Base-by-base conservation (phyloP, 805 yeast genomes). In the Wickerhamiella kurtzmanii region DNA sequence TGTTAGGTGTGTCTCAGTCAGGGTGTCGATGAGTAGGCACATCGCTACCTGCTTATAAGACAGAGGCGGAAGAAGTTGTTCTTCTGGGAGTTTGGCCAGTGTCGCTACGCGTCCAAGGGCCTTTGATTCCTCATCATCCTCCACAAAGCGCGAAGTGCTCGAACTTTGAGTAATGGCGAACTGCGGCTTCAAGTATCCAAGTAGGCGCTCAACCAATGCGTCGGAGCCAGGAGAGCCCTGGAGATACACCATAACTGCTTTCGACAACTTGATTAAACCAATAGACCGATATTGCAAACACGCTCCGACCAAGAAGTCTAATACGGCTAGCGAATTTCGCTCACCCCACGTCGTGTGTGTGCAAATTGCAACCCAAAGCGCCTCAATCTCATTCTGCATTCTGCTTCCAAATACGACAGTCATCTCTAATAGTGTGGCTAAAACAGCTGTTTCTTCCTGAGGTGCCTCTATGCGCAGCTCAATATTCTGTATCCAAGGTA, bases 341-440 rank as follows among this genome's bases (percentile, higher is more conserved):
- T 71, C 25, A 75, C 50, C 45, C 1, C 58, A 72, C 22, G 75
- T 72, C n/a, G 74, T 72, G 3, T 82, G 84, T 44, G 74, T 76
- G 1, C 94, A 95, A n/a, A 92, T 67, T 0, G 96, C 89, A 3
- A 84, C 86, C 99, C 99, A 92, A 19, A 92, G 64, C 0, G 94
- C 94, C 61, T 88, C 96, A 9, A 92, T 85, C 56, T 87, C 97
- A 56, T 81, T 82, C 40, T 85, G 84, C 54, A 85, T 77, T 13
- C 71, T 69, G 42, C 80, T 79, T 44, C 88, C 77, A 55, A 80
- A 83, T 49, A 77, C 77, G 35, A 86, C 77, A 0, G 96, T 86
- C 37, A 92, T 80, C 54, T 85, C 96, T 60, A 88, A 77, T 46
- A 89, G 64, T 52, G 88, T 87, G 51, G 74, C 75, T 53, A 89